A percentile compares a stretch with the other conserved stretches of the same genome.
These are phyloP conservation scores for Magnusiomyces suaveolens DNA, from an alignment of 1,139 yeast species.

Conservation along the genomic window DNA sequence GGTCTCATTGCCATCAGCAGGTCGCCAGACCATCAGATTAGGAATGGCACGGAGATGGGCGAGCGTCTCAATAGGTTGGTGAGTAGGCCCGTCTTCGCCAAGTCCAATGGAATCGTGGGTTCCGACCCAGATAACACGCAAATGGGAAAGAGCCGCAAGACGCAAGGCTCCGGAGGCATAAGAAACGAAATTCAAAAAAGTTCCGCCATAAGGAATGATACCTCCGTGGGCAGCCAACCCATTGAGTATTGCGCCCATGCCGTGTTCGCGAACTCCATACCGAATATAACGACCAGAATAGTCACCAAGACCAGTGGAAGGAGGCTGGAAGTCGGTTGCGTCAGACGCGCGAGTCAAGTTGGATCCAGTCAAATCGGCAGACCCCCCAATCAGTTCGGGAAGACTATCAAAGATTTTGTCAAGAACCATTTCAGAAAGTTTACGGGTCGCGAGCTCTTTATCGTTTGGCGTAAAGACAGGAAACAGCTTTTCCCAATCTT, in stretches of 20 bases:
- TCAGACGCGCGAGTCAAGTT: conserved; percentile 86
- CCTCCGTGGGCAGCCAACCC: conserved; percentile 97
- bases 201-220: conserved; percentile 91
- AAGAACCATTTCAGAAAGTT: conserved; percentile 79
- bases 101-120: conserved; percentile 98
- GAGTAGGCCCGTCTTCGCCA: conserved; percentile 99
- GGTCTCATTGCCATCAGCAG: conserved; percentile 98
- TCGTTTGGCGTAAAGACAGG: conserved; percentile 77
- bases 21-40: conserved; percentile 96
- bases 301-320: conserved; percentile 69
- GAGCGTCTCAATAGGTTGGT: conserved; percentile 97
- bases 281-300: conserved; percentile 91
- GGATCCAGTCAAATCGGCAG: conserved; percentile 97
- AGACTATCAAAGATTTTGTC: conserved; percentile 51
- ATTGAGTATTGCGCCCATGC: conserved; percentile 98
- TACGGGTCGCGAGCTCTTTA: conserved; percentile 86
- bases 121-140: conserved; percentile 94
- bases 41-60: conserved; percentile 98
- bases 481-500: conserved; percentile 65
- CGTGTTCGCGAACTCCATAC: conserved; percentile 99
- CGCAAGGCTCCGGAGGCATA: conserved; percentile 97
- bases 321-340: conserved; percentile 91
- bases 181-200: conserved; percentile 96
- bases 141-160: conserved; percentile 87
- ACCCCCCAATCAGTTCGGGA: conserved; percentile 95